A percentile compares a stretch with the other conserved stretches of the same genome.
phyloP scores from a whole-genome alignment of 441 rosid genomes.

The Kokia cookei region DNA sequence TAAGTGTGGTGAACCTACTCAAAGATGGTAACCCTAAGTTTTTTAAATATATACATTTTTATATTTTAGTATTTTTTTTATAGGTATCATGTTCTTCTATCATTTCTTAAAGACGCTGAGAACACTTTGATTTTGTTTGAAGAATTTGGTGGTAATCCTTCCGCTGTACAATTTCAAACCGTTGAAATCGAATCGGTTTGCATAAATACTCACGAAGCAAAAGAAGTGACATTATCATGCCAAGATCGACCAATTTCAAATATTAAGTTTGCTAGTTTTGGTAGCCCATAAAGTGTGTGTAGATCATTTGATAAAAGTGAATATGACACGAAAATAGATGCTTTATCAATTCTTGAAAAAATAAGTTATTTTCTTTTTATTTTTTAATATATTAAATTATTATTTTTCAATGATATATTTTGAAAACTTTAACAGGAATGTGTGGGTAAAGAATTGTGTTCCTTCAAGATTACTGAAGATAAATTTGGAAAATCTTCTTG shows the following conservation, averaged over 20 bases:
- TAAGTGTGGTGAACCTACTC: slow-evolving; percentile 57
- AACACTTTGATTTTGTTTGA: slow-evolving; percentile 31
- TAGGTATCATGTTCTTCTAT: slow-evolving; percentile 77
- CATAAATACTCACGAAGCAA: slow-evolving; percentile 28
- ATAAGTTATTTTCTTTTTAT: not conserved
- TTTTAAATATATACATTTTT: too few species aligned
- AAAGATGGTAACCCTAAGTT: slow-evolving; percentile 34
- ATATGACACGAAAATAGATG: slow-evolving; percentile 24
- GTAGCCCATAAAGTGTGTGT: slow-evolving; percentile 6
- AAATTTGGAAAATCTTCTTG: not conserved
- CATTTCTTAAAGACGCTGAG: too few species aligned
- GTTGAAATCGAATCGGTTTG: slow-evolving; percentile 24
- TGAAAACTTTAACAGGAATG: not conserved
- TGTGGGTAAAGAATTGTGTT: not conserved
- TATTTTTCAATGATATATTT: not conserved
- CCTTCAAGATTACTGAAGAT: not conserved
- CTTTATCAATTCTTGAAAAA: slow-evolving; percentile 8
- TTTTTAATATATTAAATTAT: too few species aligned
- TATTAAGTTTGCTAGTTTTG: too few species aligned
- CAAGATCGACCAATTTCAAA: too few species aligned
- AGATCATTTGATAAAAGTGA: slow-evolving; percentile 36
- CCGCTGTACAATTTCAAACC: slow-evolving; percentile 33
- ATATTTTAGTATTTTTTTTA: not conserved
- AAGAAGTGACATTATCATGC: slow-evolving; percentile 11
- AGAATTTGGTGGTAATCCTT: slow-evolving; percentile 67